phyloP scores from a whole-genome alignment of 805 yeast genomes.

The Myxozyma melibiosi region DNA sequence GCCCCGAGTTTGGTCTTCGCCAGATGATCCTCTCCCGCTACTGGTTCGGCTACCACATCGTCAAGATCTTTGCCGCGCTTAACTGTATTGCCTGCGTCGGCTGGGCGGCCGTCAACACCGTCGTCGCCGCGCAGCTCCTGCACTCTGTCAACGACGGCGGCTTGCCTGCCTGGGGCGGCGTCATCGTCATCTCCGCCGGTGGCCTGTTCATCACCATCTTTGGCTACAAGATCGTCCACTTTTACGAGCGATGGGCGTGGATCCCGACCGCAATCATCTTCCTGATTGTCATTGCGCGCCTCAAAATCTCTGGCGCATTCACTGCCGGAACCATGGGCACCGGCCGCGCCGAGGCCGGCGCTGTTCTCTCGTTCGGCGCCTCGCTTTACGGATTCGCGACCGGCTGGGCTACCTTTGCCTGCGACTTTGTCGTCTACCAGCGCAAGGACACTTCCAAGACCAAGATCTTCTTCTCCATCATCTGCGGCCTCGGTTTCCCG shows the following conservation, averaged over 20 bases:
- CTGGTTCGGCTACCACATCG: slow-evolving; percentile 71
- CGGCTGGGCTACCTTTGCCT: slow-evolving; percentile 92
- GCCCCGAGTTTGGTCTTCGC: slow-evolving; percentile 81
- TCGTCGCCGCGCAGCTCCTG: slow-evolving; percentile 82
- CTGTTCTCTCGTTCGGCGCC: slow-evolving; percentile 81
- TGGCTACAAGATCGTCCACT: slow-evolving; percentile 80
- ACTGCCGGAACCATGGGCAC: slow-evolving; percentile 53
- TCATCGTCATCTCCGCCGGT: slow-evolving; percentile 63
- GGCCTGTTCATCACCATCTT: slow-evolving; percentile 76
- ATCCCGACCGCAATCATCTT: slow-evolving; percentile 75
- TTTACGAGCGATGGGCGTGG: slow-evolving; percentile 85
- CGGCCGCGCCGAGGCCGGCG: slow-evolving; percentile 73
- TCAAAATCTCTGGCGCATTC: slow-evolving; percentile 67
- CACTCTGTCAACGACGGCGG: slow-evolving; percentile 66
- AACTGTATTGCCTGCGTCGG: slow-evolving; percentile 87
- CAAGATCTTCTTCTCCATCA: slow-evolving; percentile 65
- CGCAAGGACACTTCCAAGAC: slow-evolving; percentile 60
- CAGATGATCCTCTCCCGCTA: slow-evolving; percentile 81
- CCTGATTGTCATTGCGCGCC: slow-evolving; percentile 74
- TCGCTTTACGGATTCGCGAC: slow-evolving; percentile 85
- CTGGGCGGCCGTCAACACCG: slow-evolving; percentile 91
- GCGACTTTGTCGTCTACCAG: slow-evolving; percentile 89
- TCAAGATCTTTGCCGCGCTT: slow-evolving; percentile 74
- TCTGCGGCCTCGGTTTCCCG: slow-evolving; percentile 67
- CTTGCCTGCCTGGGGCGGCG: slow-evolving; percentile 89